Evolutionary conservation across 1,284 basidiomycete genomes (phyloP).

Genomic region (Ustilago nuda): DNA sequence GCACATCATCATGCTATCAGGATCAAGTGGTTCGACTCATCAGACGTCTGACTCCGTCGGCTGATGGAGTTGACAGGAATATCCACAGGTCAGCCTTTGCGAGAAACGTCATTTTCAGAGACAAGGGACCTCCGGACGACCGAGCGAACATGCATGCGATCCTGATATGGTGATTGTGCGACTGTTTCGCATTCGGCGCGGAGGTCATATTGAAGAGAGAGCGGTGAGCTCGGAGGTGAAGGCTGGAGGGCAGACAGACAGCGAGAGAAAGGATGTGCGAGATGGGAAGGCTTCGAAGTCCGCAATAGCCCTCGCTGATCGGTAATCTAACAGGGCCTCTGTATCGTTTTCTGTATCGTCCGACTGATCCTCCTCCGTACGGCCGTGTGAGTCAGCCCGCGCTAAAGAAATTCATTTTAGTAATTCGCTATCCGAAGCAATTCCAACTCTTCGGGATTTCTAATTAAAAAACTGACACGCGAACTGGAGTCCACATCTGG

Average conservation of each 20-base stretch:
- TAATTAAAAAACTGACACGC: constrained; percentile 1
- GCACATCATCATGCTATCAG: too few relatives aligned
- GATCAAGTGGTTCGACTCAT: background rate
- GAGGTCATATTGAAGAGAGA: background rate
- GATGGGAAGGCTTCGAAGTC: background rate
- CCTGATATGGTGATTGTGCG: background rate
- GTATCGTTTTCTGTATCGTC: too few relatives aligned
- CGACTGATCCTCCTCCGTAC: too few relatives aligned
- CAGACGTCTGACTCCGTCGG: background rate
- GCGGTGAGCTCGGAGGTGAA: background rate
- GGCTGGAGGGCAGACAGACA: too few relatives aligned
- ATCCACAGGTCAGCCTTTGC: background rate
- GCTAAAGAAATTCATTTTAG: too few relatives aligned
- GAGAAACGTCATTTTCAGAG: constrained; percentile 14
- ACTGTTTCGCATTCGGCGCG: too few relatives aligned
- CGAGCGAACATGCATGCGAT: background rate
- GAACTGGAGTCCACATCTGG: background rate
- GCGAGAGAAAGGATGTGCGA: background rate
- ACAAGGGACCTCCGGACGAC: background rate
- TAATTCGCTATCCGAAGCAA: too few relatives aligned
- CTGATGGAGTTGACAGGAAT: background rate
- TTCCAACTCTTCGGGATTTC: too few relatives aligned
- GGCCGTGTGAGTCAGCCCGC: too few relatives aligned
- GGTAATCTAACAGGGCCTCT: too few relatives aligned
- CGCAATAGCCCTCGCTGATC: background rate